Conservation (phyloP, 2,329 filamentous ascomycete genomes). For the Akanthomyces muscarius region DNA sequence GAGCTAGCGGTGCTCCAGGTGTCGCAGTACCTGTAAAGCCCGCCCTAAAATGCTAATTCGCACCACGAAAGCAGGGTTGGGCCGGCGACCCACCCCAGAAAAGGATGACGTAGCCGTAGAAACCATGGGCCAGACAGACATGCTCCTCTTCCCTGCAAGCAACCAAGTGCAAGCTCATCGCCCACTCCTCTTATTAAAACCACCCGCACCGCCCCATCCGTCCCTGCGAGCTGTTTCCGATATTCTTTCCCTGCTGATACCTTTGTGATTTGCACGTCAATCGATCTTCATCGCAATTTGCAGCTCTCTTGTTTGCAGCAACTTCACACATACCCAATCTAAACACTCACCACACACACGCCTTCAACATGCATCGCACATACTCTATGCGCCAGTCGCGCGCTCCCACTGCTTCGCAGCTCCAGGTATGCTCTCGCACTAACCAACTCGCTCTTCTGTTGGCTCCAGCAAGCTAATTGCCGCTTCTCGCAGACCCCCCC, state of each 20-base stretch:
- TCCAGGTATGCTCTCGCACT: constrained; percentile 45
- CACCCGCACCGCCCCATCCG: constrained; percentile 14
- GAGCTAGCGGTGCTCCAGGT: neutral
- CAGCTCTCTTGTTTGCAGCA: neutral
- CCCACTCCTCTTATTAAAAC: constrained; percentile 16
- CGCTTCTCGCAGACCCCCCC: constrained; percentile 70
- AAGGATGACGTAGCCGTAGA: constrained; percentile 21
- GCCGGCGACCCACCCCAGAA: constrained; percentile 6
- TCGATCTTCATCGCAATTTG: neutral
- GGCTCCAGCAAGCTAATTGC: constrained; percentile 14
- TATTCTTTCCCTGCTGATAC: constrained; percentile 14
- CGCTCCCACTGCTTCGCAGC: constrained; percentile 85
- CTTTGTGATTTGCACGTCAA: constrained; percentile 12
- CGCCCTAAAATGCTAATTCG: neutral
- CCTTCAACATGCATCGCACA: constrained; percentile 81
- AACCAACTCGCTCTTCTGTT: neutral
- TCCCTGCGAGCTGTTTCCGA: constrained; percentile 9
- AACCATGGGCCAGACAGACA: constrained; percentile 7
- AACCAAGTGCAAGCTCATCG: constrained; percentile 9
- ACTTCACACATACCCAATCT: neutral
- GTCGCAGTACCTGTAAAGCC: neutral
- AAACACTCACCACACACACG: neutral
- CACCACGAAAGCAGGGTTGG: constrained; percentile 13
- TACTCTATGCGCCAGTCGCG: constrained; percentile 98
- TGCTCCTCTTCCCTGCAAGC: constrained; percentile 9